phyloP scores from a whole-genome alignment of 192 early-diverging fungal genomes.

The Radiomyces spectabilis region DNA sequence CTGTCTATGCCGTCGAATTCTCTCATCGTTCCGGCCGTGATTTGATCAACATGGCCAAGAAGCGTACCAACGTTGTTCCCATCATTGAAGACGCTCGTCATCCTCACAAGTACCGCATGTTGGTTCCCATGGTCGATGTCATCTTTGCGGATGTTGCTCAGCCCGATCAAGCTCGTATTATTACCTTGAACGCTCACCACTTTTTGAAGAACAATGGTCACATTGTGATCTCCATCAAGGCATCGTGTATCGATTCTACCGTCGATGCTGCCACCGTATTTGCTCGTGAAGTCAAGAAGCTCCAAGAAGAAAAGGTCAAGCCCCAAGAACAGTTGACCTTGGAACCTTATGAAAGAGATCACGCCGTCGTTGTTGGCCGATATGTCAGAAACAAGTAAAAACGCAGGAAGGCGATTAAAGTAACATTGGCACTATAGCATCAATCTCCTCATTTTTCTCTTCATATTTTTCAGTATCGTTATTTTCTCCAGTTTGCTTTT shows the following conservation, averaged over 20 bases:
- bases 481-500: too few relatives aligned
- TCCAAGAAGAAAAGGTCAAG: conserved; percentile 81
- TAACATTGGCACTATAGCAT: too few relatives aligned
- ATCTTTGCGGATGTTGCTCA: conserved; percentile 99
- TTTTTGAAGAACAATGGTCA: conserved; percentile 96
- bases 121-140: conserved; percentile 96
- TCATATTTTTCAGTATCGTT: too few relatives aligned
- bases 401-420: too few relatives aligned
- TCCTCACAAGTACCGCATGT: conserved; percentile 99
- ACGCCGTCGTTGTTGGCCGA: conserved; percentile 93
- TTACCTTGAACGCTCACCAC: conserved; percentile 94
- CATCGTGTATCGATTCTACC: conserved; percentile 99
- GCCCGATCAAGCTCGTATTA: conserved; percentile 99
- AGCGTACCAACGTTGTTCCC: conserved; percentile 98
- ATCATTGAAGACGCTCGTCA: conserved; percentile 99
- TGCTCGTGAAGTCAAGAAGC: conserved; percentile 94
- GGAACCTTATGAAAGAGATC: conserved; percentile 98
- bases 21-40: conserved; percentile 98
- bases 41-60: conserved; percentile 99
- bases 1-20: conserved; percentile 99
- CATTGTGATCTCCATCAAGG: conserved; percentile 99
- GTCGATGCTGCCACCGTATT: conserved; percentile 94
- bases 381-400: conserved; percentile 58
- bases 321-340: conserved; percentile 95
- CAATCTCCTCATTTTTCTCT: too few relatives aligned